Evolutionary conservation across 192 early-diverging fungal genomes (phyloP), one percentile per base, ranked within the genome.

Genomic region (Polychytrium aggregatum): DNA sequence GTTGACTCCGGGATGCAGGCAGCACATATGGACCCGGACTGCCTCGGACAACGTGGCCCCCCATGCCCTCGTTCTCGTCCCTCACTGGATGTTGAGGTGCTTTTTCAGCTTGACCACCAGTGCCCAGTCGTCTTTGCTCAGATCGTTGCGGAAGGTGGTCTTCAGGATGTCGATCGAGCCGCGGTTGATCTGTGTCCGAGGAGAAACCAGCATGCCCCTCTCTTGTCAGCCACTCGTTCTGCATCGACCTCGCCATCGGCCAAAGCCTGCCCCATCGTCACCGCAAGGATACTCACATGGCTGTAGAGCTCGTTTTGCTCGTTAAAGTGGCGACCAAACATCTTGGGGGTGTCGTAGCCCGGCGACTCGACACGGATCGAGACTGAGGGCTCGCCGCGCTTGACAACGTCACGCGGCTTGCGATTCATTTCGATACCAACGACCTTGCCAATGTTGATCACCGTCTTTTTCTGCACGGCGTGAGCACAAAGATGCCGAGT

Each of bases 121-220:
- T 20, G 48, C 64, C 90, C 90, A 93, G 26, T 92, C 88, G 17
- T 92, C 91, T 71, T 85, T 87, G 42, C 71, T 66, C 59, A 98
- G 44, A 60, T 98, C 92, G 36, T 87, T 79, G 50, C 90, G 77
- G 82, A 98, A 98, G 30, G 71, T 85, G 47, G 82, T 77, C 73
- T 98, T 98, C 59, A 96, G 70, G 30, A 97, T 80, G 62, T 98
- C 88, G 55, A 98, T 98, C 27, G 87, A 92, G 40, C 58, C 63
- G 25, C 95, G 84, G 18, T 88, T 82, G 58, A 98, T 87, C 64
- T 78, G 43, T 16, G 5, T 27, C 25, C 14, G n/a, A n/a, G n/a
- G n/a, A n/a, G n/a, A n/a, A n/a, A n/a, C n/a, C n/a, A n/a, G n/a
- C n/a, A n/a, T n/a, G n/a, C n/a, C n/a, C n/a, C n/a, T n/a, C n/a